phyloP scores from a whole-genome alignment of 169 alveolate species.

The Eimeria zaria region DNA sequence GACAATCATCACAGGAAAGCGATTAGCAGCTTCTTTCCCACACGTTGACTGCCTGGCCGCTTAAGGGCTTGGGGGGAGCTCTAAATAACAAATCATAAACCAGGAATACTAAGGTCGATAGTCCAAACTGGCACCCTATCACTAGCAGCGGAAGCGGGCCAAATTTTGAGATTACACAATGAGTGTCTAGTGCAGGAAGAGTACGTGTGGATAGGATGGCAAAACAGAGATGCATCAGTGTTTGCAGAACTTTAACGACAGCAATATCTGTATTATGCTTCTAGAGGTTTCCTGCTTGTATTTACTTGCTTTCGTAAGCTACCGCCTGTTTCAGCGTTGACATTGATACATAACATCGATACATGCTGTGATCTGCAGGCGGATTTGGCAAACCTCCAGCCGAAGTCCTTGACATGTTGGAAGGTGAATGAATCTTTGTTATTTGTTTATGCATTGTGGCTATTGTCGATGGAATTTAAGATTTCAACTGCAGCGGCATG shows the following conservation, averaged over 20 bases:
- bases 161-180: not conserved
- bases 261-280: not conserved
- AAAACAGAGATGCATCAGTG: not conserved
- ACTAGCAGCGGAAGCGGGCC: not conserved
- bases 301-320: not conserved
- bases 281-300: not conserved
- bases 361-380: slow-evolving; percentile 1
- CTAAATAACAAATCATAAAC: not conserved
- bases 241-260: not conserved
- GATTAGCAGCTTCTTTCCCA: not conserved
- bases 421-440: not conserved
- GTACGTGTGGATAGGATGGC: not conserved
- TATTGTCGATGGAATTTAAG: not conserved
- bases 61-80: not conserved
- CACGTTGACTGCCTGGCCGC: not conserved
- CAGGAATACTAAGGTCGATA: not conserved
- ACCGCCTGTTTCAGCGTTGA: not conserved
- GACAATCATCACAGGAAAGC: slow-evolving; percentile 58
- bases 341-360: not conserved
- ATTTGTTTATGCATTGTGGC: not conserved
- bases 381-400: slow-evolving; percentile 45
- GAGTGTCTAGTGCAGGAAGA: not conserved
- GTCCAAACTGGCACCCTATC: not conserved
- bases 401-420: slow-evolving; percentile 15
- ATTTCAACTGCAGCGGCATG: not conserved